These are phyloP conservation scores for Corylus avellana DNA, from an alignment of 306 rosid species.

Conservation along the genomic window DNA sequence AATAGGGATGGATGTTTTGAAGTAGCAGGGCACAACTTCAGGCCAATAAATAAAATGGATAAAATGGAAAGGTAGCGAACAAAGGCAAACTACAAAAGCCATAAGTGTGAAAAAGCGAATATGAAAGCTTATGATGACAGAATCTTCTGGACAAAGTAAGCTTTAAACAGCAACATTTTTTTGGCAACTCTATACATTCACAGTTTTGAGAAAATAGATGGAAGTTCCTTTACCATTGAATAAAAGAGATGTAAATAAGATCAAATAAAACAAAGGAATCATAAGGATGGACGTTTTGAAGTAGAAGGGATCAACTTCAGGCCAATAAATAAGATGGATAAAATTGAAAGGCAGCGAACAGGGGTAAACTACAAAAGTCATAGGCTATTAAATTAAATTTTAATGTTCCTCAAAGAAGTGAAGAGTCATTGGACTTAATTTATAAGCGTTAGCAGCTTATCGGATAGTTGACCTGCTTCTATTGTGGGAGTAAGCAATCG, in stretches of 20 bases:
- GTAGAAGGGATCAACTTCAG: not conserved
- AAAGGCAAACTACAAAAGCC: too few relatives aligned
- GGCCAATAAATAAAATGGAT: not conserved
- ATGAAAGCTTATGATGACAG: not conserved
- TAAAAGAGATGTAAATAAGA: not conserved
- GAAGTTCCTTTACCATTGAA: not conserved
- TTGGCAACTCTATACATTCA: not conserved
- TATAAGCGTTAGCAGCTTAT: not conserved
- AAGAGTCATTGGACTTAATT: not conserved
- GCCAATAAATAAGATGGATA: not conserved
- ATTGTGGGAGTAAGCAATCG: not conserved
- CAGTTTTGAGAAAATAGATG: not conserved
- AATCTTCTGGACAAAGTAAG: not conserved
- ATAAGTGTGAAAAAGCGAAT: not conserved
- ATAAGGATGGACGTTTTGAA: not conserved
- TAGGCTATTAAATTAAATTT: not conserved
- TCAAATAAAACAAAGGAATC: not conserved
- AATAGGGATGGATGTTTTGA: not conserved
- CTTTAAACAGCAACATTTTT: not conserved
- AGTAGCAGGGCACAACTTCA: not conserved
- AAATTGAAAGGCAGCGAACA: not conserved
- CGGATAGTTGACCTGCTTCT: not conserved
- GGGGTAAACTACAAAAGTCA: not conserved
- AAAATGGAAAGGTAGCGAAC: not conserved
- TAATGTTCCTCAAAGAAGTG: not conserved